A percentile compares a stretch with the other conserved stretches of the same genome.
These are phyloP conservation scores for Aspergillus carlsbadensis DNA, from an alignment of 495 filamentous ascomycete genomes.

Conservation along the genomic window DNA sequence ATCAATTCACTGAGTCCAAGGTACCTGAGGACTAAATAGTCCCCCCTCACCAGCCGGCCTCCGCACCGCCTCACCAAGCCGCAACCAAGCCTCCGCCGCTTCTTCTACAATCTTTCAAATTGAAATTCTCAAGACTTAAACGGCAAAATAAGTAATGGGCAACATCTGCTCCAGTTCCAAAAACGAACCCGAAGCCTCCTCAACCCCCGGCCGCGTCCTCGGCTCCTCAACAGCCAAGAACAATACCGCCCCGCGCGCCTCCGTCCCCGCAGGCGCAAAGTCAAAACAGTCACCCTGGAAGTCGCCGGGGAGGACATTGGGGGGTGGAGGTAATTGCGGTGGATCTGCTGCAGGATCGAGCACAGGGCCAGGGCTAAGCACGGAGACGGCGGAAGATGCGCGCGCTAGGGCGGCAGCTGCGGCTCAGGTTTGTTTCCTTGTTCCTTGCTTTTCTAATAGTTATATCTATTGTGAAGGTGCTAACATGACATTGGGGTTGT, in stretches of 20 bases:
- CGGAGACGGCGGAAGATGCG: slow-evolving; percentile 29
- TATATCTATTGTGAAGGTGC: too few species aligned
- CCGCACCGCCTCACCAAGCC: too few species aligned
- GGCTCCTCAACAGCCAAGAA: slow-evolving; percentile 41
- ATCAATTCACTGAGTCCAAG: too few species aligned
- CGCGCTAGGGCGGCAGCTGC: slow-evolving; percentile 60
- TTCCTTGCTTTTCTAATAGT: neutral
- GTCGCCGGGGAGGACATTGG: slow-evolving; percentile 57
- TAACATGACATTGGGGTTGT: neutral
- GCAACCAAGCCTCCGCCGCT: too few species aligned
- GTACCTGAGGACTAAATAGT: too few species aligned
- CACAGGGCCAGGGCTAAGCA: neutral
- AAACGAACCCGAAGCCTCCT: slow-evolving; percentile 54
- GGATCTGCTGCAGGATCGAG: slow-evolving; percentile 10
- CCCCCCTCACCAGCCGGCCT: too few species aligned
- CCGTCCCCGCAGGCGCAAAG: slow-evolving; percentile 28
- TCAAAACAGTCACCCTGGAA: slow-evolving; percentile 35
- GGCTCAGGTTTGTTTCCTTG: slow-evolving; percentile 57
- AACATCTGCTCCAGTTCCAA: slow-evolving; percentile 69
- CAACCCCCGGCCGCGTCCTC: slow-evolving; percentile 63
- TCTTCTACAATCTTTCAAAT: too few species aligned
- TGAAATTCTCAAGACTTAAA: too few species aligned
- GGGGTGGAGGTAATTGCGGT: slow-evolving; percentile 15
- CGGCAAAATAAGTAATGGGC: slow-evolving; percentile 54
- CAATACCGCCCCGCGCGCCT: slow-evolving; percentile 30